These are phyloP conservation scores for Epicoccum nigrum DNA, from an alignment of 2,329 filamentous ascomycete genomes.

Conservation along the genomic window DNA sequence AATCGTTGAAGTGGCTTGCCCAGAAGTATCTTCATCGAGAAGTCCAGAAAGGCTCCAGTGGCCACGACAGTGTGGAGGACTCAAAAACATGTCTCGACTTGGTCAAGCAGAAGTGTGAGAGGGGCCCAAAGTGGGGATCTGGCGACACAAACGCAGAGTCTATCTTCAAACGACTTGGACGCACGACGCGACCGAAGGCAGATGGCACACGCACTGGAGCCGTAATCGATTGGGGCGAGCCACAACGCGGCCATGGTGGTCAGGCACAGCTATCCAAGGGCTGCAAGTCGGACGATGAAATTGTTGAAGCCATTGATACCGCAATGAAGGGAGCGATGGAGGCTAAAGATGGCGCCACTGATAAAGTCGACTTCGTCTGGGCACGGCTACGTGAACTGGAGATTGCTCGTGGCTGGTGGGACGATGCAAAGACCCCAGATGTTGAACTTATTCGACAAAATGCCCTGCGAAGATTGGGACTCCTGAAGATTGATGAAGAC, in stretches of 20 bases:
- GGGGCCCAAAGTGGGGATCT: constrained; percentile 83
- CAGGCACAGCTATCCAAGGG: constrained; percentile 63
- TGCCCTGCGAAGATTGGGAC: constrained; percentile 34
- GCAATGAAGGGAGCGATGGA: constrained; percentile 57
- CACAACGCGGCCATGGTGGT: constrained; percentile 65
- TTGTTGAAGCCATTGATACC: constrained; percentile 62
- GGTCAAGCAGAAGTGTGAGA: constrained; percentile 94
- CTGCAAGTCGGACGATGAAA: constrained; percentile 62
- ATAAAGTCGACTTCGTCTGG: constrained; percentile 68
- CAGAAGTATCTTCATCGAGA: constrained; percentile 85
- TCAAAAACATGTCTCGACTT: constrained; percentile 89
- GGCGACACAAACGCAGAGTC: constrained; percentile 81
- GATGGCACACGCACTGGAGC: constrained; percentile 60
- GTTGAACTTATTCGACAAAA: constrained; percentile 37
- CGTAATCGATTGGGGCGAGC: constrained; percentile 89
- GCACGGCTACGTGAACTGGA: constrained; percentile 67
- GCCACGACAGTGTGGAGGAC: constrained; percentile 93
- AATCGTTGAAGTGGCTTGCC: constrained; percentile 85
- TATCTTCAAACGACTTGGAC: constrained; percentile 79
- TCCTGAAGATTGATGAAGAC: constrained; percentile 23
- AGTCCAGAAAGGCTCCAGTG: constrained; percentile 80
- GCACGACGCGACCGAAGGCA: constrained; percentile 58
- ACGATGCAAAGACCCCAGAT: constrained; percentile 53
- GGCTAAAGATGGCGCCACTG: constrained; percentile 51
- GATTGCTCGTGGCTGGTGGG: constrained; percentile 65